Conservation (phyloP, 805 yeast species). For the Candida corydali region DNA sequence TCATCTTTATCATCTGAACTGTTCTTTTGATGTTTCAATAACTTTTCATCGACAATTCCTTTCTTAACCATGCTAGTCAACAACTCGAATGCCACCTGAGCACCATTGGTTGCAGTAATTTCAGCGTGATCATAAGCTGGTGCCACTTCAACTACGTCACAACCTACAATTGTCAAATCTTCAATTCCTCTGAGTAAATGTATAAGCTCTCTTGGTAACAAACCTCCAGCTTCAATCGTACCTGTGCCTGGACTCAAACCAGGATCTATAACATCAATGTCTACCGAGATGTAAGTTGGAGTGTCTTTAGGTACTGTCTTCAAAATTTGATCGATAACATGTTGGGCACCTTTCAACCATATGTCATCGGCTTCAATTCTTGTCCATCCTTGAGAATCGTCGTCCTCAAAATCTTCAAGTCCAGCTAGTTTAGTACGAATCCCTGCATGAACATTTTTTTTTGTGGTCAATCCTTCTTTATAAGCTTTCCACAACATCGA, state of each 20-base stretch:
- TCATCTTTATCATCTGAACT: conserved; percentile 2
- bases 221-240: conserved; percentile 57
- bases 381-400: conserved; percentile 62
- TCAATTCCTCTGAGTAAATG: conserved; percentile 45
- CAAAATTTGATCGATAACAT: conserved; percentile 49
- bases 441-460: conserved; percentile 69
- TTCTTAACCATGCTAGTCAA: conserved; percentile 72
- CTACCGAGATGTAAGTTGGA: conserved; percentile 78
- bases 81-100: conserved; percentile 67
- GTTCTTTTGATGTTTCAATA: conserved; percentile 3
- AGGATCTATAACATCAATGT: conserved; percentile 61
- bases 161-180: conserved; percentile 46
- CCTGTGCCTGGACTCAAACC: conserved; percentile 58
- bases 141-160: conserved; percentile 56
- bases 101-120: conserved; percentile 64
- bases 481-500: conserved; percentile 82
- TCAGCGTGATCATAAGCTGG: conserved; percentile 66
- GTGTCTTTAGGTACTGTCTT: conserved; percentile 53
- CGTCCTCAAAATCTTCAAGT: conserved; percentile 60
- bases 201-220: conserved; percentile 52
- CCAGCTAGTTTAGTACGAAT: conserved; percentile 72
- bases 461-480: conserved; percentile 61
- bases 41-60: conserved; percentile 19
- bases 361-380: conserved; percentile 72
- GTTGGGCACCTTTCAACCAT: conserved; percentile 61